Evolutionary conservation across 2,329 filamentous ascomycete genomes (phyloP).

Genomic region (Ceratocystis albifundus): DNA sequence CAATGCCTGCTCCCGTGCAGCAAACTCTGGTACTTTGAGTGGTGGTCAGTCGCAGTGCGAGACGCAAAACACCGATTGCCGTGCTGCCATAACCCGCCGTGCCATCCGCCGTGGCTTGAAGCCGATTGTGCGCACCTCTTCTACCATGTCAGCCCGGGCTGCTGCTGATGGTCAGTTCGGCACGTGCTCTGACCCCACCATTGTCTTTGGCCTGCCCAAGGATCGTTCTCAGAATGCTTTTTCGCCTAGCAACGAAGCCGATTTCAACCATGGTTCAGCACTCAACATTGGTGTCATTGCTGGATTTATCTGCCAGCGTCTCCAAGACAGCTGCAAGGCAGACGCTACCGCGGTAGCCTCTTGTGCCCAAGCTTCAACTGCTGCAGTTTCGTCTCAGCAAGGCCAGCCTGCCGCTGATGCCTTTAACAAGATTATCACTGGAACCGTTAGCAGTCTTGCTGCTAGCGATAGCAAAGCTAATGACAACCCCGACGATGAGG

Average conservation of each 20-base stretch:
- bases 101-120: constrained; percentile 20
- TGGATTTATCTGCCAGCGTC: constrained; percentile 38
- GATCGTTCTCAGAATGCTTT: constrained; percentile 37
- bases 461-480: not conserved
- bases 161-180: constrained; percentile 30
- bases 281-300: constrained; percentile 33
- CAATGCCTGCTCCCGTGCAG: constrained; percentile 40
- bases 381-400: constrained; percentile 25
- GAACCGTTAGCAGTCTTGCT: not conserved
- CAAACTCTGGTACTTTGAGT: constrained; percentile 35
- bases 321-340: constrained; percentile 29
- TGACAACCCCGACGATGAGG: not conserved
- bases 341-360: constrained; percentile 23
- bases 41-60: constrained; percentile 32
- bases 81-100: constrained; percentile 24
- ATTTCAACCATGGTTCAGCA: constrained; percentile 44
- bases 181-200: constrained; percentile 37
- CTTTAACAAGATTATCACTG: constrained; percentile 25
- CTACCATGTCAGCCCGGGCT: not conserved
- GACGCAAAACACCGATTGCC: constrained; percentile 34
- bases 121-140: not conserved
- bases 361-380: constrained; percentile 24
- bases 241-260: constrained; percentile 31
- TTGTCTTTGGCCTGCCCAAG: constrained; percentile 40
- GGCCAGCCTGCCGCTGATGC: constrained; percentile 27